Conservation (phyloP, 345 rosid species). For the Orychophragmus violaceus region DNA sequence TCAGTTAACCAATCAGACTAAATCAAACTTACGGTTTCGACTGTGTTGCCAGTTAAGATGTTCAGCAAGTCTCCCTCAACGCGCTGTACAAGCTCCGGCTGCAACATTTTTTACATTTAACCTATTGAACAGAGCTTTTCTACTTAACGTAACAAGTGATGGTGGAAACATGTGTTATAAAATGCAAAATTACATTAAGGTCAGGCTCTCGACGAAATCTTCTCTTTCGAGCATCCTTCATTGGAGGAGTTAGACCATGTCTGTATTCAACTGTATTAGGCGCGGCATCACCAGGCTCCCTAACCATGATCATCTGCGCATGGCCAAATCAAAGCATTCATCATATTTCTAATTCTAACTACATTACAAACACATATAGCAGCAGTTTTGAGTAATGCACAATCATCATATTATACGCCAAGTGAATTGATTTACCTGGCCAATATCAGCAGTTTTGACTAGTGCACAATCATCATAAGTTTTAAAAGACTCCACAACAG, state of each 20-base stretch:
- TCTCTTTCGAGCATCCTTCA: constrained; percentile 97
- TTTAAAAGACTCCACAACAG: constrained; percentile 87
- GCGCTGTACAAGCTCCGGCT: constrained; percentile 97
- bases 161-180: neutral
- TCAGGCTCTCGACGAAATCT: constrained; percentile 97
- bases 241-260: constrained; percentile 94
- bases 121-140: neutral
- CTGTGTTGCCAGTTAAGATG: constrained; percentile 83
- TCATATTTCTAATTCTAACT: too few species aligned
- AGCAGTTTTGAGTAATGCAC: neutral
- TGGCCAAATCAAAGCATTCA: neutral
- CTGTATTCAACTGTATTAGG: constrained; percentile 78
- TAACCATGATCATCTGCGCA: constrained; percentile 87
- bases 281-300: constrained; percentile 71
- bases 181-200: constrained; percentile 56
- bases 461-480: constrained; percentile 84
- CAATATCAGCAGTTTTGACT: constrained; percentile 88
- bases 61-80: constrained; percentile 85
- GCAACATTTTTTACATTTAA: constrained; percentile 29
- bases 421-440: constrained; percentile 49
- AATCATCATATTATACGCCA: neutral
- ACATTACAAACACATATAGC: too few species aligned
- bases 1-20: neutral
- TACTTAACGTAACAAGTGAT: neutral
- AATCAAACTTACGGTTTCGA: constrained; percentile 47